Percentiles rank a stretch among this genome's conserved stretches.
These are phyloP conservation scores for Dissoconium aciculare DNA, from an alignment of 2,329 filamentous ascomycete genomes.

Conservation along the genomic window DNA sequence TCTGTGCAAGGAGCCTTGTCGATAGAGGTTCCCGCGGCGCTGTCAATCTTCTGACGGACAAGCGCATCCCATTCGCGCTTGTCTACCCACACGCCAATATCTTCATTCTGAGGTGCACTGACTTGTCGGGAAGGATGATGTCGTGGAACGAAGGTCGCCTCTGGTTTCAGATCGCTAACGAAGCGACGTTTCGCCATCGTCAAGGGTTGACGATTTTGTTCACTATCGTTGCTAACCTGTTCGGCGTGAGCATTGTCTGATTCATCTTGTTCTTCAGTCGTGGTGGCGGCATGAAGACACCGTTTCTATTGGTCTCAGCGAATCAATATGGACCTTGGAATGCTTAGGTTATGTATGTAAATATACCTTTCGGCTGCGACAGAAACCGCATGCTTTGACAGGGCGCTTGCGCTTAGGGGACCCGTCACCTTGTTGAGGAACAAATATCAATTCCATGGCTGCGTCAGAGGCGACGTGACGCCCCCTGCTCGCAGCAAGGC, in stretches of 20 bases:
- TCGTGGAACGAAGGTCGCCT: conserved; percentile 32
- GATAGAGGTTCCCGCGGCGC: conserved; percentile 3
- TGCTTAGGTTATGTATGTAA: background rate
- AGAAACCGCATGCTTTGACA: conserved; percentile 22
- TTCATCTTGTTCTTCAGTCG: conserved; percentile 5
- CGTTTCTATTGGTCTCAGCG: conserved; percentile 17
- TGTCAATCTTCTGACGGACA: conserved; percentile 14
- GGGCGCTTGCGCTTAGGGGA: conserved; percentile 20
- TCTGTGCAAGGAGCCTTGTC: conserved; percentile 5
- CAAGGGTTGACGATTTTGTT: conserved; percentile 2
- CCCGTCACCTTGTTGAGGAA: conserved; percentile 21
- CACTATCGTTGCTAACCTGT: conserved; percentile 1
- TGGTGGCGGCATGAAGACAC: conserved; percentile 18
- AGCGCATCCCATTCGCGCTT: conserved; percentile 19
- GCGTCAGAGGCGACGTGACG: too few species aligned
- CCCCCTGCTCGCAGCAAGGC: too few species aligned
- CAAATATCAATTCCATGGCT: conserved; percentile 24
- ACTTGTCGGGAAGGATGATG: conserved; percentile 12
- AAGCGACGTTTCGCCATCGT: conserved; percentile 7
- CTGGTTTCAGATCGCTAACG: conserved; percentile 30
- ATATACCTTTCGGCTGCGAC: conserved; percentile 19
- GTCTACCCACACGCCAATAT: conserved; percentile 25
- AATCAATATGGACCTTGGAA: background rate
- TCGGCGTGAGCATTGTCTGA: background rate
- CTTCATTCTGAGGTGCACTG: conserved; percentile 13